Evolutionary conservation across 345 rosid species (phyloP), one percentile per base, ranked within the genome.

Genomic region (Nephelium lappaceum): DNA sequence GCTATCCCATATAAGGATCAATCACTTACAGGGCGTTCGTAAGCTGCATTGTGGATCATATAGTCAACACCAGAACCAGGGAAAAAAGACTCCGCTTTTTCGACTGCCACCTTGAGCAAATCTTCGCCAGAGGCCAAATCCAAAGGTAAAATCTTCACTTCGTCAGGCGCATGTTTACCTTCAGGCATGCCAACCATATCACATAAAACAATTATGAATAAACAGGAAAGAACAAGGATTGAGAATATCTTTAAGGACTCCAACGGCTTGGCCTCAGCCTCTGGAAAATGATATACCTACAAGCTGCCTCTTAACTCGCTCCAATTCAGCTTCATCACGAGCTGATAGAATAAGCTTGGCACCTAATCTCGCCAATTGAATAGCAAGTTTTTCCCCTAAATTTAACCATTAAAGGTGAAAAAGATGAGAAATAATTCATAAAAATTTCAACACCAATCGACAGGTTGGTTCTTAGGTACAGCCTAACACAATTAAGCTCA

Each of bases 291-390:
- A 77, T 75, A 53, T 78, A 95, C 99, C 99, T 25, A 72, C 82
- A 77, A 95, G 99, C 77, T 90, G 89, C 64, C 71, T 81, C 84
- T 85, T 89, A 62, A 95, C 99, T 51, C 96, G 89, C 84, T 87
- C 84, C 83, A 95, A 14, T 77, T 95, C 98, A 80, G 87, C 83
- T 85, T 90, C 89, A 66, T 89, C 91, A 67, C 99, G 85, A 2
- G 99, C 90, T 18, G 98, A 95, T 73, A 95, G 95, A 73, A 93
- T 95, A 81, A 95, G 95, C 84, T 92, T 95, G 69, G 97, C 99
- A 75, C 94, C 97, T 76, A 93, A 86, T 84, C 83, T 84, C 43
- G 96, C 97, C 78, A 95, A 82, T 80, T 91, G 97, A 80, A 88
- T 91, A 77, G 98, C 94, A 72, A 95, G 96, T 85, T 87, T 76